These are phyloP conservation scores for Astraeus odoratus DNA, from an alignment of 768 basidiomycete genomes.

Conservation along the genomic window DNA sequence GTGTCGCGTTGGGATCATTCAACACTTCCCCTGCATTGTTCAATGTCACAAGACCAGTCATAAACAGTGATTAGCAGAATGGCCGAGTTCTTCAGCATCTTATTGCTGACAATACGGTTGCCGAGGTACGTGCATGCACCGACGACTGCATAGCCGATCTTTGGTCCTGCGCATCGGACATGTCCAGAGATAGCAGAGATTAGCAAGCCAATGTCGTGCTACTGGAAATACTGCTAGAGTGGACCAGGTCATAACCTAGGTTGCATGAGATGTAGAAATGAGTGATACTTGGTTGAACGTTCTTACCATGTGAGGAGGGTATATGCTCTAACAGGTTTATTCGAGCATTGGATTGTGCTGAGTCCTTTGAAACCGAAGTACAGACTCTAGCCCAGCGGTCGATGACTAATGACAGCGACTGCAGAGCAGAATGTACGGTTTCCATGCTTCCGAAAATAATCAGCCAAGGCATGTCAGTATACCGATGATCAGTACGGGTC, in stretches of 20 bases:
- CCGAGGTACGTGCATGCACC: conserved; percentile 79
- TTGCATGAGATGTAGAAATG: conserved; percentile 74
- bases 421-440: conserved; percentile 16
- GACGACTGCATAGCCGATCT: conserved; percentile 81
- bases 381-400: conserved; percentile 13
- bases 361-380: conserved; percentile 7
- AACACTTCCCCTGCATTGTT: conserved; percentile 80
- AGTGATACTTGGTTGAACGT: conserved; percentile 78
- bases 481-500: conserved; percentile 12
- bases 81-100: conserved; percentile 65
- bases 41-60: conserved; percentile 64
- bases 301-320: no score
- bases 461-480: conserved; percentile 6
- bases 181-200: conserved; percentile 59
- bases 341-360: no score
- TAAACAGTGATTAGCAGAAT: conserved; percentile 66
- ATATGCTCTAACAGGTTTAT: no score
- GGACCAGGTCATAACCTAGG: conserved; percentile 75
- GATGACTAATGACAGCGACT: conserved; percentile 17
- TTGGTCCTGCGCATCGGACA: conserved; percentile 80
- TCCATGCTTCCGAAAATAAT: conserved; percentile 10
- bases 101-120: conserved; percentile 78
- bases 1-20: conserved; percentile 85
- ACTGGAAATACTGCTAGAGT: conserved; percentile 68
- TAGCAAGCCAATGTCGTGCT: conserved; percentile 70